Conservation (phyloP, 2,329 filamentous ascomycete species). For the Zalaria sp. region DNA sequence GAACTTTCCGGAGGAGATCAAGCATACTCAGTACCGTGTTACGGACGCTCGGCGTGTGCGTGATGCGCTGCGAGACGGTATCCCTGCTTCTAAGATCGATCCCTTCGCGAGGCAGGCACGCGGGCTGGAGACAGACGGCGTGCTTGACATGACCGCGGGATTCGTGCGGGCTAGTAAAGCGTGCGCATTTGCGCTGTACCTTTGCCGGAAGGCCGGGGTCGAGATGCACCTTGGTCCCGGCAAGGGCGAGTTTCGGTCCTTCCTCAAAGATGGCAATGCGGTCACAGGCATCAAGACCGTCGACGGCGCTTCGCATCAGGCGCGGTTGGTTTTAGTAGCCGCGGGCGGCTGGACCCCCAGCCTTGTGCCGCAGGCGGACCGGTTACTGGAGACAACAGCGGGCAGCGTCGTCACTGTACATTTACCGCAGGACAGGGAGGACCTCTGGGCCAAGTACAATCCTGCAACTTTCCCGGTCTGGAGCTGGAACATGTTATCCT, state of each 20-base stretch:
- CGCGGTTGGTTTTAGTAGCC: slow-evolving; percentile 13
- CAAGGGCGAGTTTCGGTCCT: background rate
- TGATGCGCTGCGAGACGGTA: background rate
- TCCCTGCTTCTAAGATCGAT: slow-evolving; percentile 1
- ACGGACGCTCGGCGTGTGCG: slow-evolving; percentile 5
- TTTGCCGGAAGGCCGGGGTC: slow-evolving; percentile 1
- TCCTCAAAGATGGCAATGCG: background rate
- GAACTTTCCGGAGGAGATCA: slow-evolving; percentile 12
- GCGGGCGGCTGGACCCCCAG: slow-evolving; percentile 15
- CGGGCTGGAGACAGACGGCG: background rate
- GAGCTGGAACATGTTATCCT: slow-evolving; percentile 13
- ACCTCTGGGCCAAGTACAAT: slow-evolving; percentile 26
- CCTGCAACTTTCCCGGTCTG: slow-evolving; percentile 34
- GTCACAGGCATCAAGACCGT: slow-evolving; percentile 1
- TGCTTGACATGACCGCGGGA: slow-evolving; percentile 4
- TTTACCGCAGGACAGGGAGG: slow-evolving; percentile 22
- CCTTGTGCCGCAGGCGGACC: slow-evolving; percentile 10
- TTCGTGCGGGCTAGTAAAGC: slow-evolving; percentile 2
- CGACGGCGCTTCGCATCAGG: slow-evolving; percentile 3
- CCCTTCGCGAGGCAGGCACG: slow-evolving; percentile 1
- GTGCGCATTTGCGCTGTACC: slow-evolving; percentile 2
- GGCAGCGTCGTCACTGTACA: slow-evolving; percentile 31
- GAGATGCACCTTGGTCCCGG: background rate
- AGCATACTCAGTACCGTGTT: slow-evolving; percentile 14
- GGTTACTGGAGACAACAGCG: slow-evolving; percentile 33